A percentile compares a stretch with the other conserved stretches of the same genome.
These are phyloP conservation scores for Przewalskia tangutica DNA, from an alignment of 257 asterid genomes.

Conservation along the genomic window DNA sequence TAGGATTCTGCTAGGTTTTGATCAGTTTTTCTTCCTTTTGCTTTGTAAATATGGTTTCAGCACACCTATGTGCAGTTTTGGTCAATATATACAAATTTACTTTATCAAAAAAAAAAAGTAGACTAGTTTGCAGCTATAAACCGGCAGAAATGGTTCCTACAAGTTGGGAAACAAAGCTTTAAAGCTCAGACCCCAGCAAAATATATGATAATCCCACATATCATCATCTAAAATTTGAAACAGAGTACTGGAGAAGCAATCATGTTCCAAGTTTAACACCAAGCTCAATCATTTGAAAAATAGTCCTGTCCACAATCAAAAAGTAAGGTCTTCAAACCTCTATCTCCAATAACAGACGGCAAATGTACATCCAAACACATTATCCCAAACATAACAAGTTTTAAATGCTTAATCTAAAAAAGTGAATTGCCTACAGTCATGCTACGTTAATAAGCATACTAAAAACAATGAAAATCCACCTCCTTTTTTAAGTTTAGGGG, in stretches of 20 bases:
- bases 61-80: too few species aligned
- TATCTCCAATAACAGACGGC: neutral
- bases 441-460: neutral
- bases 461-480: conserved; percentile 1
- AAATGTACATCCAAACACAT: neutral
- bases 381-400: neutral
- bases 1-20: too few species aligned
- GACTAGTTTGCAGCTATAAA: neutral
- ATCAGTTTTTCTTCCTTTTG: too few species aligned
- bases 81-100: too few species aligned
- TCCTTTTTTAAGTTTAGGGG: neutral
- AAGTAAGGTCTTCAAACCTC: neutral
- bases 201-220: neutral
- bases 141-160: neutral
- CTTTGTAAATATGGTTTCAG: too few species aligned
- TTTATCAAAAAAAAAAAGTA: too few species aligned
- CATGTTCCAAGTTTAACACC: neutral
- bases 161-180: neutral
- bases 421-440: neutral
- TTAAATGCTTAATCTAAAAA: neutral
- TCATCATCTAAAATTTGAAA: neutral
- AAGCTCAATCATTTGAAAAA: neutral
- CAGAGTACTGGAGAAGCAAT: neutral
- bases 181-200: neutral
- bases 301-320: neutral